Evolutionary conservation across 192 early-diverging fungal species (phyloP), one percentile per base, ranked within the genome.

Genomic region (Geranomyces michiganensis): DNA sequence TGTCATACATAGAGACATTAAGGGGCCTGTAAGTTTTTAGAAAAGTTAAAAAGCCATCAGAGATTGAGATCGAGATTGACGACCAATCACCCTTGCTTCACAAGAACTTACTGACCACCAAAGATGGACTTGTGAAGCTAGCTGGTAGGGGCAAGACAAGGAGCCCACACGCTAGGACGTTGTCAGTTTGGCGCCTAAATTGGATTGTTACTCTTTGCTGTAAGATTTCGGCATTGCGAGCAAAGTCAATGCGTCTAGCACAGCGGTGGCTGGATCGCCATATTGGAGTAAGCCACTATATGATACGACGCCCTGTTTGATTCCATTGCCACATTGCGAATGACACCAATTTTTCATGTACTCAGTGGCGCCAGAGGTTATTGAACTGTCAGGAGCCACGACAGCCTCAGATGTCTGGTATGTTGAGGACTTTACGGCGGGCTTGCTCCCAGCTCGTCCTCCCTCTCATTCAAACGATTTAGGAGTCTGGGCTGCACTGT

Each of bases 151-250:
- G 36, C 36, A 41, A 41, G n/a, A n/a, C n/a, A 41, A 41, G 36
- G 5, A 41, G 36, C 36, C 36, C 36, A 41, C n/a, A n/a, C n/a
- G n/a, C n/a, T n/a, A n/a, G n/a, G n/a, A n/a, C n/a, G 36, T 41
- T 41, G 36, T 10, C 36, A 41, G 36, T 47, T 62, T 1, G 33
- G 64, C 22, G 17, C 17, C 22, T 47, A 10, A 36, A n/a, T n/a
- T n/a, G 17, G 26, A 46, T 26, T 21, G 26, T 0, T 13, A 19
- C 14, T 21, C n/a, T 43, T 68, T 31, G 13, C 51, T 26, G 51
- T 32, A 94, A 0, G 96, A 99, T 72, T 99, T 99, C 84, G 96
- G 96, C 43, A 95, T 99, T 12, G 93, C 94, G 19, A 84, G 92
- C 33, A 94, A 96, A 51, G 86, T 96, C 22, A 90, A 77, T 21